Evolutionary conservation across 176 grass and related monocot genomes (phyloP).

Genomic region (Otatea glauca): DNA sequence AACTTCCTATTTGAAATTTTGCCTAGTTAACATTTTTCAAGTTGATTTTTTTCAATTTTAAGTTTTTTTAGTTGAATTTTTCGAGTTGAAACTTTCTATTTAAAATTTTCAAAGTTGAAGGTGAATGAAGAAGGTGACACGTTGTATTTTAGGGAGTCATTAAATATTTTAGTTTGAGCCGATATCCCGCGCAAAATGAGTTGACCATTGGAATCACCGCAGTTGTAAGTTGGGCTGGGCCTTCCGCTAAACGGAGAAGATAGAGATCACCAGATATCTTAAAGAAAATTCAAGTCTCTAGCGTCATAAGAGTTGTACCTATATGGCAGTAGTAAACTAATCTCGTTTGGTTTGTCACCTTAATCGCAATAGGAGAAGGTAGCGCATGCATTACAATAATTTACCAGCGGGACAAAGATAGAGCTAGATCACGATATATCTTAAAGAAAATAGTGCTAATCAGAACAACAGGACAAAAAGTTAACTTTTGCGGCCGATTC

Average conservation of each 20-base stretch:
- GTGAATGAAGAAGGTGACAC: too few relatives aligned
- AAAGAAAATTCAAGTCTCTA: background rate
- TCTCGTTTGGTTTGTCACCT: background rate
- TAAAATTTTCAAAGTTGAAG: too few relatives aligned
- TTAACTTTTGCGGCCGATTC: conserved; percentile 37
- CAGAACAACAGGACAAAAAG: conserved; percentile 40
- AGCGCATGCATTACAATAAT: conserved; percentile 25
- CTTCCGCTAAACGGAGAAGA: background rate
- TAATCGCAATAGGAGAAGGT: background rate
- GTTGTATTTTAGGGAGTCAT: too few relatives aligned
- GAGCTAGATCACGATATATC: conserved; percentile 44
- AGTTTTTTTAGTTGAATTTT: too few relatives aligned
- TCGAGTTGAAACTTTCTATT: too few relatives aligned
- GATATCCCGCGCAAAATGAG: background rate
- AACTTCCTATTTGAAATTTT: too few relatives aligned
- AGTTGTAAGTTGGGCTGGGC: background rate
- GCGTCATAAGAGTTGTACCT: background rate
- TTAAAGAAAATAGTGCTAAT: conserved; percentile 41
- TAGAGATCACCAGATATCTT: too few relatives aligned
- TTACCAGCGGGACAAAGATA: background rate
- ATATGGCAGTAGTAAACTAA: background rate
- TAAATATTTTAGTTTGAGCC: too few relatives aligned
- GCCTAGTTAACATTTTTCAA: too few relatives aligned
- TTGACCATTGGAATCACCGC: background rate
- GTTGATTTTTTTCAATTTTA: too few relatives aligned